Conservation (phyloP, 148 eudicot species). For the Rhododendron simsii region DNA sequence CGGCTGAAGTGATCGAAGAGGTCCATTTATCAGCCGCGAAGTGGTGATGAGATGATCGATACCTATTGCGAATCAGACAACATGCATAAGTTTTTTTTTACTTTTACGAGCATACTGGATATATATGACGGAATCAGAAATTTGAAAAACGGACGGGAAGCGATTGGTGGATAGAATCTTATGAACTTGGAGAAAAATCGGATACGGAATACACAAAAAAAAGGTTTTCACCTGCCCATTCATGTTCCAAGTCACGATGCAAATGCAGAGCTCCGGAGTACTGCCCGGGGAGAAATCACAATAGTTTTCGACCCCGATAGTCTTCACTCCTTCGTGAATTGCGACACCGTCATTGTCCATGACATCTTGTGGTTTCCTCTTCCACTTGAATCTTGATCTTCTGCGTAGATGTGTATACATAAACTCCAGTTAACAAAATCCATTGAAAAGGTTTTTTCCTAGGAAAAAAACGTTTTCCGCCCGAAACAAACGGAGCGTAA, state of each 20-base stretch:
- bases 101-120: neutral
- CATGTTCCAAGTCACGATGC: slow-evolving; percentile 53
- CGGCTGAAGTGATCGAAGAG: neutral
- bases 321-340: slow-evolving; percentile 33
- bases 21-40: neutral
- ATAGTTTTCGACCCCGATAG: slow-evolving; percentile 21
- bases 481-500: neutral
- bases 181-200: neutral
- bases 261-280: slow-evolving; percentile 31
- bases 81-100: no score
- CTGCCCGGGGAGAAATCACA: slow-evolving; percentile 31
- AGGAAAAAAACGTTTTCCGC: no score
- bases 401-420: neutral
- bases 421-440: neutral
- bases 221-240: slow-evolving; percentile 36
- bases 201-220: neutral
- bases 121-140: no score
- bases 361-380: slow-evolving; percentile 4
- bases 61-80: neutral
- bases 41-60: neutral
- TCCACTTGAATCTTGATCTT: slow-evolving; percentile 6
- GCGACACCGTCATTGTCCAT: neutral
- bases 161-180: neutral
- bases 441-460: neutral
- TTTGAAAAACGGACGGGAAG: neutral